These are phyloP conservation scores for Phytophthora cryptogea DNA, from an alignment of 352 stramenopile species.

Conservation along the genomic window DNA sequence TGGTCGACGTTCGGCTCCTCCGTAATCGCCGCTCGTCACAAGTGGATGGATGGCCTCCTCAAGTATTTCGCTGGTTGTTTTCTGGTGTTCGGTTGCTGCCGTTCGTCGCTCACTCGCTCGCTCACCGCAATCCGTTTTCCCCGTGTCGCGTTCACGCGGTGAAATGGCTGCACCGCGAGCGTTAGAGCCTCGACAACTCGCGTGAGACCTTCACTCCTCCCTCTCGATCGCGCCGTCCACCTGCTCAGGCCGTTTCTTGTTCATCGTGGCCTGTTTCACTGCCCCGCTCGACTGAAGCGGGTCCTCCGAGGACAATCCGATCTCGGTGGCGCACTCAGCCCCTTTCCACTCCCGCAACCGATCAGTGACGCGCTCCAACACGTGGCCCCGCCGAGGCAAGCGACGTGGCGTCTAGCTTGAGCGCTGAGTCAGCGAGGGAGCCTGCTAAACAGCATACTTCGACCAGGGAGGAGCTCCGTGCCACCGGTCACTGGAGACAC, in stretches of 20 bases:
- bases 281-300: conserved; percentile 15
- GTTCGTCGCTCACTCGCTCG: conserved; percentile 21
- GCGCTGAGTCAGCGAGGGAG: conserved; percentile 19
- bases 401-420: conserved; percentile 23
- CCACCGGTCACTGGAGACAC: conserved; percentile 7
- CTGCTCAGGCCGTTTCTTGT: conserved; percentile 39
- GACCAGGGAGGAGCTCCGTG: conserved; percentile 5
- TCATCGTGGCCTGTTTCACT: conserved; percentile 37
- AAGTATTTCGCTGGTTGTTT: conserved; percentile 34
- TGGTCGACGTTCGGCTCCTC: conserved; percentile 12
- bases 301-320: conserved; percentile 1
- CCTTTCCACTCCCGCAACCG: conserved; percentile 29
- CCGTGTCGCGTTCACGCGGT: conserved; percentile 34
- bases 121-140: conserved; percentile 26
- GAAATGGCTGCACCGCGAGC: conserved; percentile 34
- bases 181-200: conserved; percentile 32
- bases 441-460: conserved; percentile 40
- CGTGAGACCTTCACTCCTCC: conserved; percentile 24
- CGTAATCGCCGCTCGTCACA: conserved; percentile 31
- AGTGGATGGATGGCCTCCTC: conserved; percentile 15
- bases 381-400: conserved; percentile 25
- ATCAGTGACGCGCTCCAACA: conserved; percentile 29
- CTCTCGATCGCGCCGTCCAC: conserved; percentile 6
- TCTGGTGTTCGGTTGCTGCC: conserved; percentile 26
- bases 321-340: conserved; percentile 14